phyloP scores from a whole-genome alignment of 2,329 filamentous ascomycete genomes.

The Fonsecaea monophora region DNA sequence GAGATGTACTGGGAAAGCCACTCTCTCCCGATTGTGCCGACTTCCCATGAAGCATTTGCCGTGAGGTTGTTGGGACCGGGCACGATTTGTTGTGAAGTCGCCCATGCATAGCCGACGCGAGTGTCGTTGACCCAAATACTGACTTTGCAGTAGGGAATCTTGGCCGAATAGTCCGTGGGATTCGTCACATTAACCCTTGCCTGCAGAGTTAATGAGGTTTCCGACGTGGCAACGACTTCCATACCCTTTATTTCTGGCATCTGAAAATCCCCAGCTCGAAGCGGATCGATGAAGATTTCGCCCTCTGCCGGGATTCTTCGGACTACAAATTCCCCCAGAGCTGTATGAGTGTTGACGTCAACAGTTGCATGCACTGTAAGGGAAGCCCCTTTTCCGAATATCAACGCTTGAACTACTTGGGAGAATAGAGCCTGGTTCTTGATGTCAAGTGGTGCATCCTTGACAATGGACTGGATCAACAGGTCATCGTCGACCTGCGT shows the following conservation, averaged over 20 bases:
- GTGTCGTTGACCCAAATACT: slow-evolving; percentile 76
- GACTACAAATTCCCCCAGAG: slow-evolving; percentile 79
- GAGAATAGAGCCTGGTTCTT: slow-evolving; percentile 80
- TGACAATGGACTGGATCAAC: slow-evolving; percentile 75
- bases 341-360: slow-evolving; percentile 81
- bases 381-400: slow-evolving; percentile 74
- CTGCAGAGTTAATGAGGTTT: slow-evolving; percentile 72
- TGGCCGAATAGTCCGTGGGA: slow-evolving; percentile 83
- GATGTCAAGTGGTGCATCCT: slow-evolving; percentile 80
- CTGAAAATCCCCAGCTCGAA: slow-evolving; percentile 60
- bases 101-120: slow-evolving; percentile 74
- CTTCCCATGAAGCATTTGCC: slow-evolving; percentile 76
- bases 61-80: slow-evolving; percentile 76
- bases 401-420: slow-evolving; percentile 77
- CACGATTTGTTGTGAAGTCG: slow-evolving; percentile 67
- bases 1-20: slow-evolving; percentile 87
- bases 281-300: slow-evolving; percentile 80
- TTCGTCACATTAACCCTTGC: slow-evolving; percentile 85
- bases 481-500: slow-evolving; percentile 70
- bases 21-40: slow-evolving; percentile 69
- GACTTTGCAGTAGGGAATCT: slow-evolving; percentile 79
- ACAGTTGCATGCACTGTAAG: slow-evolving; percentile 80
- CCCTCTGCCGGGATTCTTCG: slow-evolving; percentile 84
- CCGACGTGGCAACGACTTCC: slow-evolving; percentile 73
- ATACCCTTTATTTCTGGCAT: slow-evolving; percentile 71